These are phyloP conservation scores for Pyrus hybrid DNA, from an alignment of 331 rosid genomes.

Conservation along the genomic window DNA sequence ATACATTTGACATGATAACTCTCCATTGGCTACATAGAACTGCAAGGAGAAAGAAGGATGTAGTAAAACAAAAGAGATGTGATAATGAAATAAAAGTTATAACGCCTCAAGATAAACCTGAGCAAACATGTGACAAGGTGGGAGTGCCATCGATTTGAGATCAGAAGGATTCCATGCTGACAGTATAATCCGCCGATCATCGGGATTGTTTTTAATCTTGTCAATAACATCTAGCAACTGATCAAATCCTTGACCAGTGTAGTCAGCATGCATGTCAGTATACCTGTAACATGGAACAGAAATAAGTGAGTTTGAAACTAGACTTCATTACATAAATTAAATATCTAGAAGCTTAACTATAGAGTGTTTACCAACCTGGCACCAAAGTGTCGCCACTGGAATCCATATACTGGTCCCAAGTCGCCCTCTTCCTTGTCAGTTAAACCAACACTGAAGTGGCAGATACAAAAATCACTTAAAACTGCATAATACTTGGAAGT, in stretches of 20 bases:
- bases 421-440: conserved; percentile 85
- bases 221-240: conserved; percentile 80
- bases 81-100: not conserved
- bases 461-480: conserved; percentile 9
- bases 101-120: conserved; percentile 49
- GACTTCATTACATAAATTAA: not conserved
- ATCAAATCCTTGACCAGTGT: conserved; percentile 88
- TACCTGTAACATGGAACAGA: conserved; percentile 49
- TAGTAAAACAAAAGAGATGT: not conserved
- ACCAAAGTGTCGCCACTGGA: conserved; percentile 99
- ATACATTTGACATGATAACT: conserved; percentile 93
- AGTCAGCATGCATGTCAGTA: conserved; percentile 91
- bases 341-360: conserved; percentile 1
- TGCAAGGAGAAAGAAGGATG: conserved; percentile 24
- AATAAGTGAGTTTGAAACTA: not conserved
- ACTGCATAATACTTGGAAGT: conserved; percentile 1
- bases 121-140: conserved; percentile 97
- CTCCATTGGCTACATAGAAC: conserved; percentile 94
- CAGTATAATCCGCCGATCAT: conserved; percentile 87
- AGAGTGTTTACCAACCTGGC: conserved; percentile 59
- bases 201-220: conserved; percentile 82
- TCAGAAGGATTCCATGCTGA: conserved; percentile 98
- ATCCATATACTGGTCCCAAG: conserved; percentile 96
- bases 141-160: conserved; percentile 94
- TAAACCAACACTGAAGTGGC: conserved; percentile 63